Conservation (phyloP, 257 asterid genomes). For the Scutellaria minor region DNA sequence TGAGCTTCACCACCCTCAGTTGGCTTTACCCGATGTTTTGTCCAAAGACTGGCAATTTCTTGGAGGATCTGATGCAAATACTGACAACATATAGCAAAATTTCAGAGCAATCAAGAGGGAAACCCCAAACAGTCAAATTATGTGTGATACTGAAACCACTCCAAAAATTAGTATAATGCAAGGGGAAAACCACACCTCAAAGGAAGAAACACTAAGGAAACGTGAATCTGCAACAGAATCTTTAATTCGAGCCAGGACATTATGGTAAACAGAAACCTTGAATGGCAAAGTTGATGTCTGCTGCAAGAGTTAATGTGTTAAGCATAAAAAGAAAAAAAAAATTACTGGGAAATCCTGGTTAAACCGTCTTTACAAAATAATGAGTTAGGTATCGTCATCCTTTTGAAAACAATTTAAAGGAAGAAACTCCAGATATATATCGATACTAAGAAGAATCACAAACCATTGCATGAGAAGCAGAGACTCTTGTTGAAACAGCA, state of each 20-base stretch:
- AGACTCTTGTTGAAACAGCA: slow-evolving; percentile 33
- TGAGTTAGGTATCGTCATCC: background rate
- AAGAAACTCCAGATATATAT: slow-evolving; percentile 8
- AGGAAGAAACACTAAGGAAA: slow-evolving; percentile 62
- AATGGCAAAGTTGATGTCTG: slow-evolving; percentile 57
- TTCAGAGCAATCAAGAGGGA: slow-evolving; percentile 29
- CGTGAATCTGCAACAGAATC: slow-evolving; percentile 63
- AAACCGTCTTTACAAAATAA: slow-evolving; percentile 3
- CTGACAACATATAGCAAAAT: slow-evolving; percentile 45
- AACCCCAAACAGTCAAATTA: slow-evolving; percentile 16
- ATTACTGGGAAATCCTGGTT: background rate
- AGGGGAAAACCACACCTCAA: slow-evolving; percentile 49
- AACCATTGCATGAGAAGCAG: slow-evolving; percentile 47
- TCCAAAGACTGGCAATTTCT: slow-evolving; percentile 71
- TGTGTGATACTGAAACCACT: background rate
- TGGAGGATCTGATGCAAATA: slow-evolving; percentile 67
- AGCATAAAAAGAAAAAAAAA: slow-evolving; percentile 6
- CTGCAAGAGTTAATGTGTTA: slow-evolving; percentile 31
- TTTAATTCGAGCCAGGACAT: slow-evolving; percentile 61
- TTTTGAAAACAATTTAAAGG: background rate
- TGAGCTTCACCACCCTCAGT: slow-evolving; percentile 55
- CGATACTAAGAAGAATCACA: slow-evolving; percentile 29
- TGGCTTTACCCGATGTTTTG: slow-evolving; percentile 58
- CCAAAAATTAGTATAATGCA: slow-evolving; percentile 5
- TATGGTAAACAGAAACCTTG: slow-evolving; percentile 58